Evolutionary conservation across 2,329 filamentous ascomycete species (phyloP).

Genomic region (Harringtonia lauricola): DNA sequence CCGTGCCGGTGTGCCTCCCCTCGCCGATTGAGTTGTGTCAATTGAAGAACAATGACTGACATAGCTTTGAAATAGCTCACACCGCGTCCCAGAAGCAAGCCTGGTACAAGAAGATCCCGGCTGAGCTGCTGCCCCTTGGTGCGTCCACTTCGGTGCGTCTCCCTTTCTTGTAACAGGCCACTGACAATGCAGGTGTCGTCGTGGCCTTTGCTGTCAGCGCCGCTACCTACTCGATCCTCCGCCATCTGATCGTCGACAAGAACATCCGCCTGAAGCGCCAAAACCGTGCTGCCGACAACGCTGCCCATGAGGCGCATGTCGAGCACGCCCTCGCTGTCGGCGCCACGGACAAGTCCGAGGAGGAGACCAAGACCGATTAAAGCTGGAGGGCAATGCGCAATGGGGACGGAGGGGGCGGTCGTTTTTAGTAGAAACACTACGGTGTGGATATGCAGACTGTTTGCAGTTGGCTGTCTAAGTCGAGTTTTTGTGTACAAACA

Average conservation of each 20-base stretch:
- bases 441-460: not conserved
- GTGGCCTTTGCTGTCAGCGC: conserved; percentile 74
- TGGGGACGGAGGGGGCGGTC: too few relatives aligned
- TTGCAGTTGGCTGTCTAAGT: not conserved
- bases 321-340: not conserved
- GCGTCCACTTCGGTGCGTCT: conserved; percentile 26
- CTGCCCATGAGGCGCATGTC: conserved; percentile 15
- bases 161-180: not conserved
- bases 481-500: conserved; percentile 1
- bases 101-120: conserved; percentile 78
- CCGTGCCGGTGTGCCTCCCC: conserved; percentile 48
- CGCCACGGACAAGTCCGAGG: conserved; percentile 9
- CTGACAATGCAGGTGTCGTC: conserved; percentile 56
- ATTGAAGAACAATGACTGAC: conserved; percentile 1
- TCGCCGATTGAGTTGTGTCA: not conserved
- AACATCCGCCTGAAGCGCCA: conserved; percentile 79
- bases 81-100: conserved; percentile 93
- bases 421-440: too few relatives aligned
- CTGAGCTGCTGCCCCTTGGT: conserved; percentile 93
- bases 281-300: conserved; percentile 34
- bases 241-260: conserved; percentile 83
- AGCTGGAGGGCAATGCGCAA: too few relatives aligned
- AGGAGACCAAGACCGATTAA: too few relatives aligned
- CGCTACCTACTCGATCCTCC: conserved; percentile 68
- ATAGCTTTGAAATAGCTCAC: conserved; percentile 52